A percentile compares a stretch with the other conserved stretches of the same genome.
These are phyloP conservation scores for Tuber brumale DNA, from an alignment of 495 filamentous ascomycete genomes.

Conservation along the genomic window DNA sequence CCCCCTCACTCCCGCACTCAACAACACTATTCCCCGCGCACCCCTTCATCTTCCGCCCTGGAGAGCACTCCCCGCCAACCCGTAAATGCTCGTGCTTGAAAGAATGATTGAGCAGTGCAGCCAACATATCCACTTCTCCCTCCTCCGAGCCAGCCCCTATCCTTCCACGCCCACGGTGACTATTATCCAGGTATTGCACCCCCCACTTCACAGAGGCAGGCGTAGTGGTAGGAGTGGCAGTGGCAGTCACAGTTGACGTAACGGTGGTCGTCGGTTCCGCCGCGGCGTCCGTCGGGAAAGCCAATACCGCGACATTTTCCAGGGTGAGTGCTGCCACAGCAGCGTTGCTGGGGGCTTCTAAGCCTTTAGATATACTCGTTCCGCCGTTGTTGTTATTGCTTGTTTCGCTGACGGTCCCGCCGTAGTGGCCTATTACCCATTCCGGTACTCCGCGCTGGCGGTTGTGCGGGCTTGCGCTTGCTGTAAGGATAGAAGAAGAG, in stretches of 20 bases:
- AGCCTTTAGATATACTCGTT: not conserved
- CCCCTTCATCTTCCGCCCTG: conserved; percentile 8
- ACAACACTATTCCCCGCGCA: conserved; percentile 15
- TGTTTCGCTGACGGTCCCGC: conserved; percentile 28
- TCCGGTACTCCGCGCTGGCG: conserved; percentile 10
- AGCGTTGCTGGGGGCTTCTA: not conserved
- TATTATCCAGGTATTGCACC: not conserved
- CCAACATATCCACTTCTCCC: conserved; percentile 7
- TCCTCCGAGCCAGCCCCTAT: not conserved
- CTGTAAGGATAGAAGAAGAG: not conserved
- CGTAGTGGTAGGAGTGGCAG: not conserved
- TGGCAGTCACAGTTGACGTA: conserved; percentile 6
- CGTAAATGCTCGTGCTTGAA: not conserved
- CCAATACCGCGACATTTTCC: not conserved
- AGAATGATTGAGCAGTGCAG: conserved; percentile 12
- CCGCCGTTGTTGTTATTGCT: not conserved
- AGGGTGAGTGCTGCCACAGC: not conserved
- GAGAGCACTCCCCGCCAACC: not conserved
- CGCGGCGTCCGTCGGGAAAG: conserved; percentile 2
- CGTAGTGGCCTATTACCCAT: conserved; percentile 23
- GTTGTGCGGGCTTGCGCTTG: not conserved
- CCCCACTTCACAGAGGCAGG: conserved; percentile 7
- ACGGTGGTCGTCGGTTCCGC: conserved; percentile 11
- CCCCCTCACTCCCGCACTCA: conserved; percentile 12
- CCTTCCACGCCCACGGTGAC: not conserved